A percentile compares a stretch with the other conserved stretches of the same genome.
phyloP scores from a whole-genome alignment of 2,329 filamentous ascomycete genomes.

The Calonectria leucothoes region DNA sequence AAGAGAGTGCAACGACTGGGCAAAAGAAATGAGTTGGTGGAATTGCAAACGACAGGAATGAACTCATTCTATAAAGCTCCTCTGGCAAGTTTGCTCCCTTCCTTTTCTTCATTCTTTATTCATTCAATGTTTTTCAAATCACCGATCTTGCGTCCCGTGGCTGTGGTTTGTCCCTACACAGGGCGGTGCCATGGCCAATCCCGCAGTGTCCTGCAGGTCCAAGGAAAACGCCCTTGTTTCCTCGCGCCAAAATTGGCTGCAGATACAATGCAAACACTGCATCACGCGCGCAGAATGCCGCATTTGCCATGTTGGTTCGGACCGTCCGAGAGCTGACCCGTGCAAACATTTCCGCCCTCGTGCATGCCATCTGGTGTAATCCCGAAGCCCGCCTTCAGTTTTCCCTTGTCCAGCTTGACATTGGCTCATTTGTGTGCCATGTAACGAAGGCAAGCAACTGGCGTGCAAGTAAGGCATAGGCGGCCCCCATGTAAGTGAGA shows the following conservation, averaged over 20 bases:
- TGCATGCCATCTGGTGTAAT: background rate
- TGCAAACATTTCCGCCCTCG: background rate
- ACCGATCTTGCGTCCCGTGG: background rate
- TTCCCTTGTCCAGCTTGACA: background rate
- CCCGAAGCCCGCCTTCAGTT: background rate
- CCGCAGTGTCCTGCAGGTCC: background rate
- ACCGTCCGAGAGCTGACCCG: background rate
- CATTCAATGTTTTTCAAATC: too few relatives aligned
- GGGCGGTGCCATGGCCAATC: background rate
- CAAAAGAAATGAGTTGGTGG: background rate
- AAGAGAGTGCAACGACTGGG: background rate
- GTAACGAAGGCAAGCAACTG: too few relatives aligned
- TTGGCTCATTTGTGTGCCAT: background rate
- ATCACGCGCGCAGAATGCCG: background rate
- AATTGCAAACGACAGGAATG: background rate
- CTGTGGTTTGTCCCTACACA: background rate
- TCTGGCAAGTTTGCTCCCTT: background rate
- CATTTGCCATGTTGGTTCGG: background rate
- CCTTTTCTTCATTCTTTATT: too few relatives aligned
- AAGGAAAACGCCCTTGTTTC: background rate
- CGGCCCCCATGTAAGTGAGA: background rate
- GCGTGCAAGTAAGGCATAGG: background rate
- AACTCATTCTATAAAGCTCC: background rate
- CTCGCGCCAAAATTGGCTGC: background rate
- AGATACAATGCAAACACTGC: background rate